Conservation (phyloP, 441 rosid genomes). For the Kokia cookei region DNA sequence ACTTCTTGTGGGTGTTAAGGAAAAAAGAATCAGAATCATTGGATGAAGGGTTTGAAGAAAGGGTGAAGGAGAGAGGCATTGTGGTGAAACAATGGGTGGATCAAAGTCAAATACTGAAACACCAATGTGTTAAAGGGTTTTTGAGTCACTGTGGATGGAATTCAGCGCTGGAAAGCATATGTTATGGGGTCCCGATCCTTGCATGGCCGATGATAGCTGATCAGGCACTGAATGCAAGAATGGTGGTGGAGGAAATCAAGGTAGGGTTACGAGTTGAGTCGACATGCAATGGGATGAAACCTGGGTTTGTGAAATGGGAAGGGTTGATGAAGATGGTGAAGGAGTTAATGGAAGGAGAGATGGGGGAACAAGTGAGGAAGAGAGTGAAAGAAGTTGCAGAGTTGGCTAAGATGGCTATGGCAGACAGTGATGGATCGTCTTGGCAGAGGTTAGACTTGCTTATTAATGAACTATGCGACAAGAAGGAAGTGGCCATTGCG, state of each 20-base stretch:
- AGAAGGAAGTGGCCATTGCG: too few relatives aligned
- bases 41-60: constrained; percentile 37
- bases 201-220: constrained; percentile 85
- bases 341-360: too few relatives aligned
- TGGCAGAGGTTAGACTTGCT: too few relatives aligned
- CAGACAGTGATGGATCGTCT: too few relatives aligned
- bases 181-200: constrained; percentile 60
- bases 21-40: constrained; percentile 21
- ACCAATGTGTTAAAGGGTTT: constrained; percentile 50
- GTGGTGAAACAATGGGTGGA: constrained; percentile 68
- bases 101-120: constrained; percentile 50
- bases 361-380: too few relatives aligned
- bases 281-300: constrained; percentile 22
- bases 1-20: constrained; percentile 58
- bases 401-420: too few relatives aligned
- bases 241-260: constrained; percentile 59
- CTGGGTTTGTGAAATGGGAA: too few relatives aligned
- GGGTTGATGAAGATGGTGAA: too few relatives aligned
- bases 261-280: constrained; percentile 47
- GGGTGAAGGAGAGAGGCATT: constrained; percentile 38
- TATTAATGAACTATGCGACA: too few relatives aligned
- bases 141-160: constrained; percentile 54
- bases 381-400: too few relatives aligned
- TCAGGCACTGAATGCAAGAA: constrained; percentile 52
- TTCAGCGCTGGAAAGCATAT: constrained; percentile 35